Conservation (phyloP, 1,284 basidiomycete genomes). For the Pseudozyma sp. region DNA sequence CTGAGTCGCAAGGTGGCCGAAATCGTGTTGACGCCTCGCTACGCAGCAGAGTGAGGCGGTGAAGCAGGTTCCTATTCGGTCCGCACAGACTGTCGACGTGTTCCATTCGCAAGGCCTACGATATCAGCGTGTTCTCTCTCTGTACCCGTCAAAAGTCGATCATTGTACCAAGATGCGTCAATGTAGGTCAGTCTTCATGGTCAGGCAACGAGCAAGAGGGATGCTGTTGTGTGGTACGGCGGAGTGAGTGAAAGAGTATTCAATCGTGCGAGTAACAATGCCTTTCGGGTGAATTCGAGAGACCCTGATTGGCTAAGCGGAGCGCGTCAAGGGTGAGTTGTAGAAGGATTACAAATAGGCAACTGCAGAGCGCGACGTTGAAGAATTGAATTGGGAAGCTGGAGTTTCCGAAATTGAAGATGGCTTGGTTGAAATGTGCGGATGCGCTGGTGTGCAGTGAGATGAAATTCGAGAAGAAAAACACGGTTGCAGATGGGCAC, state of each 20-base stretch:
- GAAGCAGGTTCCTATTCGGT: too few relatives aligned
- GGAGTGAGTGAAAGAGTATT: neutral
- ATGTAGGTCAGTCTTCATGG: too few relatives aligned
- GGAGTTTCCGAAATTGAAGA: neutral
- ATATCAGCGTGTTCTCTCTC: too few relatives aligned
- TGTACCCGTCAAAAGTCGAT: too few relatives aligned
- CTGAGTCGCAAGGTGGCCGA: conserved; percentile 47
- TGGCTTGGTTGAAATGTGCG: neutral
- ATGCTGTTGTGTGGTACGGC: too few relatives aligned
- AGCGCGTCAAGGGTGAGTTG: neutral
- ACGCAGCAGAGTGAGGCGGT: conserved; percentile 14
- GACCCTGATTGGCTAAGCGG: conserved; percentile 47
- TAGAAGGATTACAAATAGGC: conserved; percentile 37
- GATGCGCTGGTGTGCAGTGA: conserved; percentile 15
- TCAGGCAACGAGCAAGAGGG: too few relatives aligned
- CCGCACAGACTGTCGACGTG: neutral
- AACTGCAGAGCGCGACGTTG: conserved; percentile 16
- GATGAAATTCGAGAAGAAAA: conserved; percentile 6
- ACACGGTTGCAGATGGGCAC: conserved; percentile 18
- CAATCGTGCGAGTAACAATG: conserved; percentile 28
- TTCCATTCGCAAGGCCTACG: neutral
- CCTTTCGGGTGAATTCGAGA: conserved; percentile 46
- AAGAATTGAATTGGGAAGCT: neutral
- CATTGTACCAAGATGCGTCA: too few relatives aligned
- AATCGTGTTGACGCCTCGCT: conserved; percentile 30